Evolutionary conservation across 2,329 filamentous ascomycete species (phyloP).

Genomic region (Pseudophaeomoniella oleicola): DNA sequence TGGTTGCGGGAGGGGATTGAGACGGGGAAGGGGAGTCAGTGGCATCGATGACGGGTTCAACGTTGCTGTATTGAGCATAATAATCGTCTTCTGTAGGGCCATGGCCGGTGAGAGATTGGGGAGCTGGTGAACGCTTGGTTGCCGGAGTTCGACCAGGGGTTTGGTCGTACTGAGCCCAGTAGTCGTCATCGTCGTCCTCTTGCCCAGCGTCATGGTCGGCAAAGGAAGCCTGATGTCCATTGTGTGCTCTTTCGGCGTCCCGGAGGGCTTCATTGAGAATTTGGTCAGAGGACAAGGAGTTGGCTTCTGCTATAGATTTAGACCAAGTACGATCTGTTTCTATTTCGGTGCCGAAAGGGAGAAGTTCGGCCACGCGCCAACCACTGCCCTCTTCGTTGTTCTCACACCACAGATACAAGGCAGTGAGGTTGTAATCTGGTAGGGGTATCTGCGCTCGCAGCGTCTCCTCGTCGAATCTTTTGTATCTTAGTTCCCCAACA

Average conservation of each 20-base stretch:
- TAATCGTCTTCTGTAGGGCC: conserved; percentile 40
- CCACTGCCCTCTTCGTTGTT: conserved; percentile 38
- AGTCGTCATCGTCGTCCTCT: conserved; percentile 46
- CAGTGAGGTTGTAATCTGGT: conserved; percentile 38
- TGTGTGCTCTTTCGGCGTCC: conserved; percentile 13
- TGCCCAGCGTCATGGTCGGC: conserved; percentile 23
- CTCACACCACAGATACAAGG: conserved; percentile 48
- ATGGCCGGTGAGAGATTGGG: conserved; percentile 15
- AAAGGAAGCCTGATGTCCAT: conserved; percentile 10
- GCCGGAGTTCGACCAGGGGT: conserved; percentile 38
- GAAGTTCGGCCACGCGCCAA: conserved; percentile 46
- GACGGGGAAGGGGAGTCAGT: conserved; percentile 43
- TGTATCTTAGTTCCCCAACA: conserved; percentile 39
- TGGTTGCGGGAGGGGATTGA: conserved; percentile 13
- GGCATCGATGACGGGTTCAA: conserved; percentile 49
- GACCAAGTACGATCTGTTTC: conserved; percentile 39
- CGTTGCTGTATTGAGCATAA: conserved; percentile 45
- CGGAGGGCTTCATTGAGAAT: conserved; percentile 21
- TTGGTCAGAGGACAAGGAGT: conserved; percentile 16
- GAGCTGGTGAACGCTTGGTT: conserved; percentile 20
- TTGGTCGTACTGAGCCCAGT: conserved; percentile 50
- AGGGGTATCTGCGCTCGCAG: conserved; percentile 40
- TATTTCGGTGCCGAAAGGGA: conserved; percentile 32
- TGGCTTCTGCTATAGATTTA: conserved; percentile 37
- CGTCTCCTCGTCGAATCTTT: conserved; percentile 47